These are phyloP conservation scores for Groenewaldozyma sp. DNA, from an alignment of 1,139 yeast species.

Conservation along the genomic window DNA sequence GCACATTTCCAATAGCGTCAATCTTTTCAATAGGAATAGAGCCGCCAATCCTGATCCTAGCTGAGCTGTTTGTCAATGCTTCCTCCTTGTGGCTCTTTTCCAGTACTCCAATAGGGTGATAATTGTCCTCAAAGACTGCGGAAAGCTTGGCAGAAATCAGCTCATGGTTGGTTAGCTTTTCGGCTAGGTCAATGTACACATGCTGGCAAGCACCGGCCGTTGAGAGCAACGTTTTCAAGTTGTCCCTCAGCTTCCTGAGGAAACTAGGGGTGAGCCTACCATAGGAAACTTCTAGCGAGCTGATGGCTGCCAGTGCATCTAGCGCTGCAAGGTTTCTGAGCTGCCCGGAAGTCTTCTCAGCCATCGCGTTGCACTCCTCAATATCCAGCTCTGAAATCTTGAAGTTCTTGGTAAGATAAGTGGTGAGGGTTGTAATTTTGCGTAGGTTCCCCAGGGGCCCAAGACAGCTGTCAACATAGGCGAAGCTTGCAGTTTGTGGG, in stretches of 20 bases:
- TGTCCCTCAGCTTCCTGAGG: slow-evolving; percentile 13
- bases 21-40: background rate
- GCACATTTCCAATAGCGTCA: background rate
- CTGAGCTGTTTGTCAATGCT: background rate
- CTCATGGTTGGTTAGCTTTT: slow-evolving; percentile 1
- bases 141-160: slow-evolving; percentile 3
- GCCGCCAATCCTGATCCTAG: too few relatives aligned
- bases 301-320: background rate
- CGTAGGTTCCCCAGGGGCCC: background rate
- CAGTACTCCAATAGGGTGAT: slow-evolving; percentile 16
- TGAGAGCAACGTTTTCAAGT: slow-evolving; percentile 11
- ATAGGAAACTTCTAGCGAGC: slow-evolving; percentile 17
- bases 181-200: slow-evolving; percentile 15
- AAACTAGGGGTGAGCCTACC: slow-evolving; percentile 20
- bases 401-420: background rate
- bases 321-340: background rate
- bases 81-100: slow-evolving; percentile 8
- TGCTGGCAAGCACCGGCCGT: slow-evolving; percentile 13
- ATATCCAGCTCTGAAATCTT: background rate
- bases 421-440: background rate
- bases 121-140: slow-evolving; percentile 12
- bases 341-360: background rate
- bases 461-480: slow-evolving; percentile 13
- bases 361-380: background rate
- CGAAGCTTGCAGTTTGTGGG: slow-evolving; percentile 23